These are phyloP conservation scores for Phytophthora sojae DNA, from an alignment of 352 stramenopile genomes.

Conservation along the genomic window DNA sequence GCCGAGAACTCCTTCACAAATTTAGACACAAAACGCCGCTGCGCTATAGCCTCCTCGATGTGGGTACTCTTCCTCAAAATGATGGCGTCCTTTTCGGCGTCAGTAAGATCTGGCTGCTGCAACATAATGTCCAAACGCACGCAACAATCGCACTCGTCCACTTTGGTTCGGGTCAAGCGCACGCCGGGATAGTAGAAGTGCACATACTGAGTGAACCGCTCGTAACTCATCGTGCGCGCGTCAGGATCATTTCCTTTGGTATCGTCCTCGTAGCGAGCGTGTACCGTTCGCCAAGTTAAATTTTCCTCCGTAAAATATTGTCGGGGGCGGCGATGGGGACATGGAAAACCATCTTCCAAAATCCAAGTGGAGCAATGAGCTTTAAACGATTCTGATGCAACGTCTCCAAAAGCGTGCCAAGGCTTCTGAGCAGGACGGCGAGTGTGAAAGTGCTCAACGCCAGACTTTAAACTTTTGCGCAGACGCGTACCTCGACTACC, in stretches of 20 bases:
- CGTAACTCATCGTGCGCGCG: constrained; percentile 5
- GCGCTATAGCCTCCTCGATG: too few species aligned
- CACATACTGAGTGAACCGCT: neutral
- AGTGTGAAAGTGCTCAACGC: neutral
- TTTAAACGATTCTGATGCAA: constrained; percentile 1
- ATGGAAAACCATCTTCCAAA: constrained; percentile 13
- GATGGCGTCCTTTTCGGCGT: too few species aligned
- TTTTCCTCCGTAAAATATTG: constrained; percentile 24
- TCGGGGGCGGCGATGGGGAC: constrained; percentile 7
- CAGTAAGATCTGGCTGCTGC: too few species aligned
- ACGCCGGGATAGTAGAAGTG: neutral
- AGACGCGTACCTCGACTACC: constrained; percentile 2
- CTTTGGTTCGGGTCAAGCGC: neutral
- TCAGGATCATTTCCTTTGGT: neutral
- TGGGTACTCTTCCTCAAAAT: too few species aligned
- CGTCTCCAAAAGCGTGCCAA: neutral
- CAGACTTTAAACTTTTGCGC: neutral
- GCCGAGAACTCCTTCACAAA: too few species aligned
- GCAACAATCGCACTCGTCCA: neutral
- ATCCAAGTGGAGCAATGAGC: neutral
- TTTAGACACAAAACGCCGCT: too few species aligned
- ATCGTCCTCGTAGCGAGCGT: constrained; percentile 5
- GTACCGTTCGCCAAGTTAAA: constrained; percentile 10
- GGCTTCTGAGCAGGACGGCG: neutral
- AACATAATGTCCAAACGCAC: neutral